Evolutionary conservation across 495 filamentous ascomycete species (phyloP).

Genomic region (Aspergillus taichungensis): DNA sequence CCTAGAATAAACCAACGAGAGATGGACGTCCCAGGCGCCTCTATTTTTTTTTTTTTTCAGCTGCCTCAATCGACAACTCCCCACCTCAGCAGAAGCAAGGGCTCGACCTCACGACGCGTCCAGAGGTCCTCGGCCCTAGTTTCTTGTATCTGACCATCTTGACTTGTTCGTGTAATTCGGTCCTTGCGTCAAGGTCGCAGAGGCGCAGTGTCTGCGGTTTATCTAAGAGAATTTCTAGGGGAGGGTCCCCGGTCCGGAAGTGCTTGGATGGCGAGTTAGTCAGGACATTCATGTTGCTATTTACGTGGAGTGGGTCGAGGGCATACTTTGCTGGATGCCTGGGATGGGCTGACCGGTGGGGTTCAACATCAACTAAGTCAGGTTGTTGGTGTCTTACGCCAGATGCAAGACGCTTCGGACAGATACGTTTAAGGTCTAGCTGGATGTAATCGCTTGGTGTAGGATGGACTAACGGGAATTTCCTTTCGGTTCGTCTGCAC

Average conservation of each 20-base stretch:
- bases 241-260: conserved; percentile 35
- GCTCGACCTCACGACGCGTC: conserved; percentile 11
- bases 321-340: conserved; percentile 24
- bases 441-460: background rate
- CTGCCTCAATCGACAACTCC: conserved; percentile 9
- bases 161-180: conserved; percentile 40
- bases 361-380: too few species aligned
- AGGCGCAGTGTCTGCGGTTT: conserved; percentile 37
- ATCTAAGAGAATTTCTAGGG: conserved; percentile 25
- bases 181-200: conserved; percentile 24
- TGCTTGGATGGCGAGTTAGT: conserved; percentile 40
- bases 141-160: conserved; percentile 26
- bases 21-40: conserved; percentile 17
- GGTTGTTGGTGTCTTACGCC: conserved; percentile 19
- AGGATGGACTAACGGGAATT: conserved; percentile 1
- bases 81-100: conserved; percentile 14
- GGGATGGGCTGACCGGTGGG: too few species aligned
- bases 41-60: conserved; percentile 24
- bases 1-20: conserved; percentile 3
- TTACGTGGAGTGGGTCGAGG: conserved; percentile 41
- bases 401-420: conserved; percentile 24
- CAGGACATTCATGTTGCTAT: conserved; percentile 31
- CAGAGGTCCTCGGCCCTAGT: conserved; percentile 10
- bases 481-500: conserved; percentile 25
- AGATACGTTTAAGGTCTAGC: conserved; percentile 9